These are phyloP conservation scores for Leptosphaerulina australis DNA, from an alignment of 2,329 filamentous ascomycete species.

Conservation along the genomic window DNA sequence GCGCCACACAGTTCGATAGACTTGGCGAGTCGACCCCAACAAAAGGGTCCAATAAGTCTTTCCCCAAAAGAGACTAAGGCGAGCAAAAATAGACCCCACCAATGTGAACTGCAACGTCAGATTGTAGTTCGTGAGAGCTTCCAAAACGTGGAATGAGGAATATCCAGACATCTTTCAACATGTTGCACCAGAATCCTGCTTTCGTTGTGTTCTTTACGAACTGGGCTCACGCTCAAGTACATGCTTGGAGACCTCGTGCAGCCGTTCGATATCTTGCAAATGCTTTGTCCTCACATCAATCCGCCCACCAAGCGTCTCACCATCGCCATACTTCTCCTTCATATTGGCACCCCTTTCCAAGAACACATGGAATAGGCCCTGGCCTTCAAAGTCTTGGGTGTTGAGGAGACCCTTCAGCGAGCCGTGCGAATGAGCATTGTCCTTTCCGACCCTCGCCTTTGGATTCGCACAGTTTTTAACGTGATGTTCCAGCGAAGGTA, in stretches of 20 bases:
- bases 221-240: no score
- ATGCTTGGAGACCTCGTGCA: no score
- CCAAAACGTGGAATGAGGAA: conserved; percentile 8
- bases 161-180: no score
- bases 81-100: conserved; percentile 1
- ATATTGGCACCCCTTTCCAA: conserved; percentile 1
- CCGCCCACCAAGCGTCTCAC: background rate
- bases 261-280: no score
- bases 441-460: background rate
- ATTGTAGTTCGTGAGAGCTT: background rate
- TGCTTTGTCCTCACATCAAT: background rate
- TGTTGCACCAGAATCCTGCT: no score
- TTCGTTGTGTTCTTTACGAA: no score
- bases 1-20: conserved; percentile 8
- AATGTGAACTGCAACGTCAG: conserved; percentile 11
- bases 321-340: background rate
- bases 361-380: background rate
- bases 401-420: background rate
- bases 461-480: background rate
- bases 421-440: background rate
- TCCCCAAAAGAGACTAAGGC: background rate
- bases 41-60: conserved; percentile 8
- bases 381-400: background rate
- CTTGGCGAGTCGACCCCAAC: conserved; percentile 13
- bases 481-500: no score